Percentiles rank a stretch among this genome's conserved stretches.
Evolutionary conservation across 805 yeast genomes (phyloP).

Genomic region (Spathaspora gorwiae): DNA sequence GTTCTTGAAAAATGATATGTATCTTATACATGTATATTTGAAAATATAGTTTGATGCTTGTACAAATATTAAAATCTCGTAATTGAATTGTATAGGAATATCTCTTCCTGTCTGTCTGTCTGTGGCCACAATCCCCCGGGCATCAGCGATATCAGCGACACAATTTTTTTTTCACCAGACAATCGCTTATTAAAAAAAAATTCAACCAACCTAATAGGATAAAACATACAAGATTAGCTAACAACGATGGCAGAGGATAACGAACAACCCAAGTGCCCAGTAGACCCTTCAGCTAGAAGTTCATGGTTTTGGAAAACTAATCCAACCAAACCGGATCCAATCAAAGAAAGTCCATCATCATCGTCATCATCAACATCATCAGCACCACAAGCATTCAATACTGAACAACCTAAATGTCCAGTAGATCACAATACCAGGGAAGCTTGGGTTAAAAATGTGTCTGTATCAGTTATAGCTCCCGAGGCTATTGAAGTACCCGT

Average conservation of each 20-base stretch:
- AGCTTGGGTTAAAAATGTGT: constrained; percentile 35
- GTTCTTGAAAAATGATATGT: too few relatives aligned
- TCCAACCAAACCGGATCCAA: background rate
- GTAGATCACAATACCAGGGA: constrained; percentile 35
- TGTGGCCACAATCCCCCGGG: too few relatives aligned
- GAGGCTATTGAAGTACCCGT: constrained; percentile 37
- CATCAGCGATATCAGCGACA: too few relatives aligned
- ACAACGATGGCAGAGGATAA: background rate
- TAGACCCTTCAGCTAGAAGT: constrained; percentile 38
- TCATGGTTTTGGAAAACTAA: constrained; percentile 23
- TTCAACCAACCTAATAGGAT: too few relatives aligned
- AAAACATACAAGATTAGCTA: too few relatives aligned
- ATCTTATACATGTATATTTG: too few relatives aligned
- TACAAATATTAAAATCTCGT: too few relatives aligned
- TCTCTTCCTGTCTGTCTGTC: too few relatives aligned
- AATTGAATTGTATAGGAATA: too few relatives aligned
- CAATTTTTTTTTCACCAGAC: too few relatives aligned
- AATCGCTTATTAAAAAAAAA: too few relatives aligned
- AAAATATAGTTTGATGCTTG: too few relatives aligned
- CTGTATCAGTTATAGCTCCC: constrained; percentile 22
- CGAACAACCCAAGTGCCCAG: constrained; percentile 16
- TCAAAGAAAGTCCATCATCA: constrained; percentile 23
- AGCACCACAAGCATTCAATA: constrained; percentile 7
- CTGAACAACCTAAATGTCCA: constrained; percentile 37
- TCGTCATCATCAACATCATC: constrained; percentile 1